Evolutionary conservation across 208 protist genomes (phyloP).

Genomic region (Acanthamoeba culbertsoni): DNA sequence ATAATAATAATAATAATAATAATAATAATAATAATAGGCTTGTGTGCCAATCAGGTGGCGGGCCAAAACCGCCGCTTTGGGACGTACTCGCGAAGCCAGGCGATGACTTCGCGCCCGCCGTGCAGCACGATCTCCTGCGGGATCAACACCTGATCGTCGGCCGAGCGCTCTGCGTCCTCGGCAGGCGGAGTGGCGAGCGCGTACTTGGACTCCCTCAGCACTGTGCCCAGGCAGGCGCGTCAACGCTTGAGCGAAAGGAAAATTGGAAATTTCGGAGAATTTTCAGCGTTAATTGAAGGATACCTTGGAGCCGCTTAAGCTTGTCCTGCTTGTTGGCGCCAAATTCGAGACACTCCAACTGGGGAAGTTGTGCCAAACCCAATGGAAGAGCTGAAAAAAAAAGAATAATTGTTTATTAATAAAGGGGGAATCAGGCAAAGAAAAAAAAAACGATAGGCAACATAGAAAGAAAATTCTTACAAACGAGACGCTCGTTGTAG

Average conservation of each 20-base stretch:
- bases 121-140: background rate
- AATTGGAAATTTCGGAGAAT: no score
- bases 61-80: background rate
- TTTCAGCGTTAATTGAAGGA: background rate
- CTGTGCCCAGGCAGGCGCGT: no score
- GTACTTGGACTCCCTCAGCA: background rate
- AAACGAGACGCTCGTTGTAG: background rate
- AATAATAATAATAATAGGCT: no score
- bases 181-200: background rate
- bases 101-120: background rate
- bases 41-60: background rate
- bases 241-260: background rate
- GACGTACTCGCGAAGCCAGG: background rate
- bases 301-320: background rate
- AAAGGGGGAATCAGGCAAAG: background rate
- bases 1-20: no score
- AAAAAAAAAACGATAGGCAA: background rate
- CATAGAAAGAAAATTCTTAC: background rate
- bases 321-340: constrained; percentile 30
- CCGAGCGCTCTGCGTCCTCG: background rate
- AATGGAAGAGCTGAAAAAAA: background rate
- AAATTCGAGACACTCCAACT: background rate
- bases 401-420: background rate
- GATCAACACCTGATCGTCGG: background rate
- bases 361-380: background rate